Evolutionary conservation across 805 yeast species (phyloP), one percentile per base, ranked within the genome.

Genomic region (Candida orba): DNA sequence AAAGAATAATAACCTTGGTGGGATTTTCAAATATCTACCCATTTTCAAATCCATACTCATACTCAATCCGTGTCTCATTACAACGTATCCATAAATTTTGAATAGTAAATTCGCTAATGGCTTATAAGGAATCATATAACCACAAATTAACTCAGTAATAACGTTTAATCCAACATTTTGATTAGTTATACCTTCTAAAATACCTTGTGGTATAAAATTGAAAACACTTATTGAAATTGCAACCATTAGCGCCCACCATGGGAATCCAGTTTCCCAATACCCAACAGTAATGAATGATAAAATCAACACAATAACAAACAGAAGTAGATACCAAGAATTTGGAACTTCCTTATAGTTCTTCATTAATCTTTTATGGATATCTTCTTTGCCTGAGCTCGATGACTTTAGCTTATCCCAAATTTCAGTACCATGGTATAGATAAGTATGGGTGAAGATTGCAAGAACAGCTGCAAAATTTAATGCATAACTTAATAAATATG

Each of bases 291-390:
- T 60, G 34, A 62, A 62, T 1, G 64, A 60, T 14, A 63, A 37
- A 1, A 55, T 65, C 6, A 60, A 32, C 40, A 52, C 53, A 9
- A 58, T 36, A 8, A 57, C 55, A 31, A 60, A 64, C 12, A 60
- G 35, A 8, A 50, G 41, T 4, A 43, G 69, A 68, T 68, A 43
- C 64, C 56, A 42, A 69, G 62, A 78, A 50, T 79, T 84, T 1
- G 95, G 93, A 18, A 80, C 86, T 50, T 82, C 88, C 33, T 71
- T 71, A 59, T 82, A 81, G 43, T 61, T 65, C 37, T 52, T 56
- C 78, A 76, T 77, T 52, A 77, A 66, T 53, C 81, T 67, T 55
- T 63, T 66, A 55, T 76, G 80, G 36, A 64, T 56, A 42, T 64
- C 73, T 41, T 50, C 65, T 49, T 60, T 78, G 57, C 76, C 78